Percentiles rank a stretch among this genome's conserved stretches.
Conservation (phyloP, 352 stramenopile genomes). For the Pythium oligandrum region DNA sequence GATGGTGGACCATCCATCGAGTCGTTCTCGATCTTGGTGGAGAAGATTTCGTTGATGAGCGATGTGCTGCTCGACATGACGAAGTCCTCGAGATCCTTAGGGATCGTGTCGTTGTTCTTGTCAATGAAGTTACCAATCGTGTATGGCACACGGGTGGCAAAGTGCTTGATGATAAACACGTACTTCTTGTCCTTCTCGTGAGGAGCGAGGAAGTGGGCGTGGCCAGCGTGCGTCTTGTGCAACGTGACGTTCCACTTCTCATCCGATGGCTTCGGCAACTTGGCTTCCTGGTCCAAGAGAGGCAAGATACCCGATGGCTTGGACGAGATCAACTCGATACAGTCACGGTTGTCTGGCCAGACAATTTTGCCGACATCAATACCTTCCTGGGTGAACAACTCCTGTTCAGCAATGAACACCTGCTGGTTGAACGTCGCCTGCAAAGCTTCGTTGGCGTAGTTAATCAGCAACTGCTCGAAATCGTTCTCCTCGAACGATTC, state of each 20-base stretch:
- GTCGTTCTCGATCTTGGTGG: slow-evolving; percentile 47
- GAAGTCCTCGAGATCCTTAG: slow-evolving; percentile 88
- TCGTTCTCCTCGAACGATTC: slow-evolving; percentile 95
- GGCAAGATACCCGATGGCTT: slow-evolving; percentile 82
- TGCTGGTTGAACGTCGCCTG: slow-evolving; percentile 89
- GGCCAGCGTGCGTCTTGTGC: slow-evolving; percentile 70
- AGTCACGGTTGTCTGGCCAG: slow-evolving; percentile 82
- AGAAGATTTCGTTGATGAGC: slow-evolving; percentile 84
- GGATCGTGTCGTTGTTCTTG: slow-evolving; percentile 96
- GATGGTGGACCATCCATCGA: slow-evolving; percentile 33
- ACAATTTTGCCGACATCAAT: slow-evolving; percentile 82
- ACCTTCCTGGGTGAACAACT: slow-evolving; percentile 74
- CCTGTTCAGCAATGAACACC: slow-evolving; percentile 84
- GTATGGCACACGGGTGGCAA: slow-evolving; percentile 94
- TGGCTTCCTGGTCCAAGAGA: slow-evolving; percentile 74
- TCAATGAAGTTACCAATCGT: slow-evolving; percentile 94
- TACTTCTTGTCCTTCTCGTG: slow-evolving; percentile 90
- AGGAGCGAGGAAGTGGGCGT: slow-evolving; percentile 67
- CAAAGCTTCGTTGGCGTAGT: slow-evolving; percentile 87
- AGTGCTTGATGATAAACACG: slow-evolving; percentile 96
- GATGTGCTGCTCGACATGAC: slow-evolving; percentile 72
- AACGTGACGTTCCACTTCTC: slow-evolving; percentile 83
- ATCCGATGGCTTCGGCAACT: slow-evolving; percentile 75
- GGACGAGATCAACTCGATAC: slow-evolving; percentile 77
- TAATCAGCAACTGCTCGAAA: slow-evolving; percentile 88